Evolutionary conservation across 306 rosid genomes (phyloP), one percentile per base, ranked within the genome.

Genomic region (Cucumis hystrix): DNA sequence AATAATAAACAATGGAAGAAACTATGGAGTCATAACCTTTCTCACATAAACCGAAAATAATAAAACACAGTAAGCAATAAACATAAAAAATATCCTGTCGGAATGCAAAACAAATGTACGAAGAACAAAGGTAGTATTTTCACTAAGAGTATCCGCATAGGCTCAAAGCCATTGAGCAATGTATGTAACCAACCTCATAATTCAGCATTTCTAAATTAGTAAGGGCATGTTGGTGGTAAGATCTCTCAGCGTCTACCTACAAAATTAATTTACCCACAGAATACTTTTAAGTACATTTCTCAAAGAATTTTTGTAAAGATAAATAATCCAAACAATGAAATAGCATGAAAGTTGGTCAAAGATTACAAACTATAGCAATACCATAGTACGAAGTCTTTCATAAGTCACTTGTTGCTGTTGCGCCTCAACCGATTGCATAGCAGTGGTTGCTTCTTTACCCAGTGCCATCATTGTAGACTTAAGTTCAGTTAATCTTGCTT

Each of bases 391-490:
- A 84, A 91, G 94, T 76, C 89, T 87, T 63, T 88, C 85, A 62
- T 83, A 88, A 79, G 98, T 90, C 79, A 87, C 82, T 65, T 90
- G 87, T 77, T 91, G 98, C 78, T 94, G 97, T 65, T 94, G 88
- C 75, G 86, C 92, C 87, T 91, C 98, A 82, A 94, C 98, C 15
- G 98, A 87, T 79, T 82, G 80, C 98, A 94, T 91, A 56, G 97
- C 98, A 56, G 89, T 74, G 51, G 92, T 87, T 51, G 97, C 98
- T 89, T 94, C 98, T 84, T 81, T 83, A 37, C 98, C 98, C 78
- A 94, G 91, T 64, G 97, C 97, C 65, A 74, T 77, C 82, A 89
- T 87, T 79, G 92, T 84, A 68, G 94, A 94, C 86, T 94, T 88
- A 81, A 90, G 97, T 74, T 91, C 98, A 79, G 65, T 82, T 81